Conservation (phyloP, 192 early-diverging fungal species). For the Coemansia sp. region DNA sequence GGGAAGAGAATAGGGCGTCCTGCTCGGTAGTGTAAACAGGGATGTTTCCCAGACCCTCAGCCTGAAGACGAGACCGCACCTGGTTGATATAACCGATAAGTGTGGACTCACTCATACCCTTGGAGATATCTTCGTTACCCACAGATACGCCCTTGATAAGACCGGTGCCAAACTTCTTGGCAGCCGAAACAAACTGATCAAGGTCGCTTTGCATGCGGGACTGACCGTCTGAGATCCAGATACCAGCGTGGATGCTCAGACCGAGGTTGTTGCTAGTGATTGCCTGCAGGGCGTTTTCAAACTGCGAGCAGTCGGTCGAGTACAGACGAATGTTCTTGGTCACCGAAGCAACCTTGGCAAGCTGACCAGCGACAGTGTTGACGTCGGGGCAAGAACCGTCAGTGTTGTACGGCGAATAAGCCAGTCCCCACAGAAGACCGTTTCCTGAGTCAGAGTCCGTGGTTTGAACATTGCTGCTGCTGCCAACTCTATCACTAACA, state of each 20-base stretch:
- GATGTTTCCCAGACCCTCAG: slow-evolving; percentile 43
- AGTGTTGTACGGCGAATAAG: slow-evolving; percentile 49
- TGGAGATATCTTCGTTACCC: slow-evolving; percentile 46
- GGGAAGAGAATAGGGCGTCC: slow-evolving; percentile 34
- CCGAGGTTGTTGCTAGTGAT: slow-evolving; percentile 25
- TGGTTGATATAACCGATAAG: slow-evolving; percentile 49
- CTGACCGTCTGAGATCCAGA: slow-evolving; percentile 39
- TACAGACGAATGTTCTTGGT: slow-evolving; percentile 52
- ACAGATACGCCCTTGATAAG: slow-evolving; percentile 48
- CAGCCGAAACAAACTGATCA: slow-evolving; percentile 38
- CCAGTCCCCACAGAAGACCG: slow-evolving; percentile 40
- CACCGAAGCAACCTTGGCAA: slow-evolving; percentile 25
- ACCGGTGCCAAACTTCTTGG: slow-evolving; percentile 28
- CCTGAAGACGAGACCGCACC: slow-evolving; percentile 39
- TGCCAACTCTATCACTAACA: not conserved
- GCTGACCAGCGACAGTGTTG: slow-evolving; percentile 24
- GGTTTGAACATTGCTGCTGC: not conserved
- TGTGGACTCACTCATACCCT: slow-evolving; percentile 42
- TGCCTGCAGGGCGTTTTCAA: slow-evolving; percentile 35
- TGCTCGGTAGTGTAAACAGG: slow-evolving; percentile 49
- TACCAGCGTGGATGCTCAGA: slow-evolving; percentile 39
- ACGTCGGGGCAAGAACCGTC: slow-evolving; percentile 48
- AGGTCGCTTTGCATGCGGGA: slow-evolving; percentile 38
- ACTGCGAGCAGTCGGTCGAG: slow-evolving; percentile 54
- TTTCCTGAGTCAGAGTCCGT: not conserved